Conservation (phyloP, 2,329 filamentous ascomycete genomes). For the Cadophora sp. region DNA sequence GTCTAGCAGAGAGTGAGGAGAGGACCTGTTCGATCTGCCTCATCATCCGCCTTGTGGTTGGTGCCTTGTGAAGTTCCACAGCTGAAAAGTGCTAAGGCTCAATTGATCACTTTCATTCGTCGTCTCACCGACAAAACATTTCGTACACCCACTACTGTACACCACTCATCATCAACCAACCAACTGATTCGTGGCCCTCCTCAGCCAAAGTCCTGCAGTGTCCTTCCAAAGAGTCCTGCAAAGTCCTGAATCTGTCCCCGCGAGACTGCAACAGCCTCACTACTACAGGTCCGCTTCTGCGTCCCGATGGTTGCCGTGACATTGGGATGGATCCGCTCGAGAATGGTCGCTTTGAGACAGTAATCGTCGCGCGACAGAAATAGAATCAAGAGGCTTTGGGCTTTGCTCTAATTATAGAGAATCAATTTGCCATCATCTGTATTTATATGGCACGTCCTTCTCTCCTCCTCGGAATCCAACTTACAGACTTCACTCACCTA, state of each 20-base stretch:
- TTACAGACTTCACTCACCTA: background rate
- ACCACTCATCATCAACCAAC: background rate
- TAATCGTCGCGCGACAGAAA: slow-evolving; percentile 20
- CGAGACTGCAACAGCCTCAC: slow-evolving; percentile 1
- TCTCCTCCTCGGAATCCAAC: background rate
- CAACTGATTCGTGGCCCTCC: background rate
- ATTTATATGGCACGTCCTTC: slow-evolving; percentile 15
- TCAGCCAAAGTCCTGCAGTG: slow-evolving; percentile 19
- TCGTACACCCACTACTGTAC: background rate
- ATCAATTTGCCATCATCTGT: slow-evolving; percentile 7
- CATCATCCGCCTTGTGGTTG: background rate
- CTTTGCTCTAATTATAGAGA: slow-evolving; percentile 25
- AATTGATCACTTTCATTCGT: background rate
- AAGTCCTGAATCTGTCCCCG: slow-evolving; percentile 17
- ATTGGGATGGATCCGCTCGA: slow-evolving; percentile 10
- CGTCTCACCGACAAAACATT: background rate
- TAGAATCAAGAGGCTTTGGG: slow-evolving; percentile 16
- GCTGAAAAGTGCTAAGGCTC: slow-evolving; percentile 10
- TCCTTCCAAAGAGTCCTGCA: slow-evolving; percentile 20
- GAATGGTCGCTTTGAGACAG: slow-evolving; percentile 17
- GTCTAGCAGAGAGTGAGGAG: background rate
- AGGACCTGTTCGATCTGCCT: background rate
- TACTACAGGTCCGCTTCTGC: slow-evolving; percentile 14
- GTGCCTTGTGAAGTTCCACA: background rate
- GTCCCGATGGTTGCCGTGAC: background rate